Evolutionary conservation across 306 rosid species (phyloP), one percentile per base, ranked within the genome.

Genomic region (Geum urbanum): DNA sequence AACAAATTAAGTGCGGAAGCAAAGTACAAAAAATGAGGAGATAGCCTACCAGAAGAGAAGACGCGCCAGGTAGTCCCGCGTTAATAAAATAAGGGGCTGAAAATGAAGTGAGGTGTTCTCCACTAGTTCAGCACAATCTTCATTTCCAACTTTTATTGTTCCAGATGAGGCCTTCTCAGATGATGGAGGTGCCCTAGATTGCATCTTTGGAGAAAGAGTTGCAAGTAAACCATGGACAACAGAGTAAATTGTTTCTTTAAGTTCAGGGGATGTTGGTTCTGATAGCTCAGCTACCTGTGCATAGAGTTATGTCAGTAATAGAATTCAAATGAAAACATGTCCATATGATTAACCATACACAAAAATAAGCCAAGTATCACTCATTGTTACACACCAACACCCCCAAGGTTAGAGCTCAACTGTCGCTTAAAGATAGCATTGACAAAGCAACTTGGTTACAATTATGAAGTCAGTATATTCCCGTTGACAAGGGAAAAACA

Each of bases 221-320:
- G 98, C 98, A 20, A 94, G 92, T 50, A 94, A 96, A 73, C 98
- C 98, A 61, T 94, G 95, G 66, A 94, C 85, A 70, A 90, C 89
- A 77, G 97, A 90, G 67, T 83, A 83, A 77, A 94, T 87, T 59
- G 77, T 87, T 76, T 88, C 96, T 84, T 84, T 94, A 66, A 91
- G 53, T 69, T 90, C 95, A 3, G 96, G 81, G 77, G 95, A 83
- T 57, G 96, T 77, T 71, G 92, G 87, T 77, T 94, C 98, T 55
- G 98, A 94, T 61, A 94, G 78, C 86, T 90, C 91, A 67, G 92
- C 97, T 35, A 94, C 97, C 98, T 94, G 88, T 51, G 10, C 59
- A 57, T n/a, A 62, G 32, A 74, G 19, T 16, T 24, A 14, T 27
- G 32, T 76, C 39, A 76, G 68, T 64, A 54, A 48, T 55, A 64